Evolutionary conservation across 331 rosid genomes (phyloP).

Genomic region (Acacia pycnantha): DNA sequence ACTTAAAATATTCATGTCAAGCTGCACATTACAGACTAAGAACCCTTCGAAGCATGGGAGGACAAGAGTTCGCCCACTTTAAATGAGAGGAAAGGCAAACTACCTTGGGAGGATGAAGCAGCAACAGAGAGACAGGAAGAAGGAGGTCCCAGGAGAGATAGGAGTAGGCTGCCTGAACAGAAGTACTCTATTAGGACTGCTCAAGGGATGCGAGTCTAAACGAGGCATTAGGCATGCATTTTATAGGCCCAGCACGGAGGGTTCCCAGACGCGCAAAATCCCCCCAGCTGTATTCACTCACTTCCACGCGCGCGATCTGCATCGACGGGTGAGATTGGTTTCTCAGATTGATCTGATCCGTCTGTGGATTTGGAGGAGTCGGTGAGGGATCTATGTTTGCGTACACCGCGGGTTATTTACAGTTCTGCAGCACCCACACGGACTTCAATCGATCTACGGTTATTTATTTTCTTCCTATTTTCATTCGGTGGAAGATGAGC

Average conservation of each 20-base stretch:
- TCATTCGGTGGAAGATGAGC: not conserved
- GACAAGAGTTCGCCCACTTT: not conserved
- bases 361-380: not conserved
- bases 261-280: not conserved
- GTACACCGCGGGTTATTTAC: not conserved
- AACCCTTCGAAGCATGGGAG: not conserved
- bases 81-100: not conserved
- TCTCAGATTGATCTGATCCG: not conserved
- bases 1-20: not conserved
- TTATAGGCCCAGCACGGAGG: slow-evolving; percentile 29
- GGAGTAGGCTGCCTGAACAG: slow-evolving; percentile 18
- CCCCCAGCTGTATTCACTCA: slow-evolving; percentile 13
- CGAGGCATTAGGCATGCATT: not conserved
- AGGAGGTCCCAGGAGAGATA: not conserved
- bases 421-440: not conserved
- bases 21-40: not conserved
- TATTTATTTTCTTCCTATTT: not conserved
- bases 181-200: slow-evolving; percentile 13
- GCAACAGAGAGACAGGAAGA: not conserved
- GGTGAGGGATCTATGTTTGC: not conserved
- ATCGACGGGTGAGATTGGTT: slow-evolving; percentile 16
- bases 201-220: slow-evolving; percentile 37
- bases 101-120: slow-evolving; percentile 31
- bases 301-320: not conserved
- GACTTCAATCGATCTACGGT: not conserved